These are phyloP conservation scores for Trichoderma virens DNA, from an alignment of 495 filamentous ascomycete species.

Conservation along the genomic window DNA sequence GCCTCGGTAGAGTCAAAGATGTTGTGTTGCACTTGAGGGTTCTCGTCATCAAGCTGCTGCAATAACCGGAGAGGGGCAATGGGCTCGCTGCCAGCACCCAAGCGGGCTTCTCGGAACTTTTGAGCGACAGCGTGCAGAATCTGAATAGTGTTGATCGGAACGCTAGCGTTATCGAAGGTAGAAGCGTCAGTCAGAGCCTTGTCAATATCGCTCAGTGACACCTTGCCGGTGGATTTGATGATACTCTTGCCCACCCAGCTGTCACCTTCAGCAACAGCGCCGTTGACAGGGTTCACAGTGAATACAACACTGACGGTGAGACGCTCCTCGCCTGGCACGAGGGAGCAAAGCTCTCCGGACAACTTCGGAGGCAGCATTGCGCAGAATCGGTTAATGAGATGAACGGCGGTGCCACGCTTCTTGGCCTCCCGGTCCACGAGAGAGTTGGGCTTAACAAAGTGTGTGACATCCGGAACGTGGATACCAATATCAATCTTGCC, in stretches of 20 bases:
- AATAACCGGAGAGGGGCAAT: constrained; percentile 82
- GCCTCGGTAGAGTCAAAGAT: constrained; percentile 86
- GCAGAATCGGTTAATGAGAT: constrained; percentile 84
- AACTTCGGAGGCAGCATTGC: constrained; percentile 83
- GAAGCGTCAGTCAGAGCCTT: constrained; percentile 57
- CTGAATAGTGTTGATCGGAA: constrained; percentile 62
- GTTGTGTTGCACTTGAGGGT: constrained; percentile 91
- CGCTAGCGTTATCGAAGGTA: constrained; percentile 49
- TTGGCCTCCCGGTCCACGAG: constrained; percentile 95
- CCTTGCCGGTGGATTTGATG: constrained; percentile 79
- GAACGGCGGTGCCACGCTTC: constrained; percentile 94
- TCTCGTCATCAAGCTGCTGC: constrained; percentile 95
- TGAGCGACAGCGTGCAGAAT: constrained; percentile 68
- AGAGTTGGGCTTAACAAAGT: constrained; percentile 94
- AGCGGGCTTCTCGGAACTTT: constrained; percentile 81
- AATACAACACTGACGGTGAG: constrained; percentile 90
- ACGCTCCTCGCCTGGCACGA: constrained; percentile 78
- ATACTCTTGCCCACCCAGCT: constrained; percentile 92
- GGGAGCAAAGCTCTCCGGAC: constrained; percentile 76
- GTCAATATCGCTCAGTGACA: constrained; percentile 80
- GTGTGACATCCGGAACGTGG: constrained; percentile 90
- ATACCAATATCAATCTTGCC: constrained; percentile 90
- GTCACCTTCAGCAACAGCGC: constrained; percentile 69
- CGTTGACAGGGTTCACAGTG: constrained; percentile 70
- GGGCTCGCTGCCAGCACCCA: constrained; percentile 65